Base-by-base conservation (phyloP, 2,329 filamentous ascomycete genomes). In the Calonectria pauciramosa region DNA sequence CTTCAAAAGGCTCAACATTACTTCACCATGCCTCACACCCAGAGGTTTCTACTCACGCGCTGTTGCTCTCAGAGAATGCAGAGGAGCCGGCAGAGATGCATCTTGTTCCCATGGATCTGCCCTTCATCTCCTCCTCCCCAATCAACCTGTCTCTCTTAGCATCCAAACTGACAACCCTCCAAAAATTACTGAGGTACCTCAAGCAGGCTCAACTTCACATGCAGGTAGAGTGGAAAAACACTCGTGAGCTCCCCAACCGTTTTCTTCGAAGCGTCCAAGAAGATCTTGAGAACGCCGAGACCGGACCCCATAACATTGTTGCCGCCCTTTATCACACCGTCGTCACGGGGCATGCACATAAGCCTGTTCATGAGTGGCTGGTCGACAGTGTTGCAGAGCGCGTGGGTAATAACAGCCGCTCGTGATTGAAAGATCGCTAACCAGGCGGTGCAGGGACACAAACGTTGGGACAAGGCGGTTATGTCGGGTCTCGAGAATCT, bases 381-480 rank as follows among this genome's bases (percentile, higher is more conserved):
- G 91, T 96, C 6, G 95, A 98, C 81, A 94, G 94, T 77, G 86
- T 98, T 36, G 91, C 92, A 10, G 95, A 97, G 82, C 89, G 95
- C 76, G 95, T 96, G 87, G 81, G 90, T 84, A 36, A 26, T 32
- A 34, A 44, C 13, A 20, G 36, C 56, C 28, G 41, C 26, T 34
- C 30, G 47, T 54, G 26, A 28, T 13, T 18, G 68, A 67, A 76
- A 71, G 49, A 32, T 72, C 80, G 63, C 81, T 77, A 70, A 72
- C 74, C 59, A 69, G 51, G 36, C 20, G 26, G 1, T 23, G 26
- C 66, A 97, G 94, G 96, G 96, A 0, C 95, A 98, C 80, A 98
- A 98, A 85, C 90, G 97, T 64, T 99, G 97, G 97, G 96, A 99
- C 76, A 97, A 96, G 81, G 93, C 94, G 8, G 94, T 97, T 2